Conservation (phyloP, 208 protist species). For the Acanthamoeba polyphaga region DNA sequence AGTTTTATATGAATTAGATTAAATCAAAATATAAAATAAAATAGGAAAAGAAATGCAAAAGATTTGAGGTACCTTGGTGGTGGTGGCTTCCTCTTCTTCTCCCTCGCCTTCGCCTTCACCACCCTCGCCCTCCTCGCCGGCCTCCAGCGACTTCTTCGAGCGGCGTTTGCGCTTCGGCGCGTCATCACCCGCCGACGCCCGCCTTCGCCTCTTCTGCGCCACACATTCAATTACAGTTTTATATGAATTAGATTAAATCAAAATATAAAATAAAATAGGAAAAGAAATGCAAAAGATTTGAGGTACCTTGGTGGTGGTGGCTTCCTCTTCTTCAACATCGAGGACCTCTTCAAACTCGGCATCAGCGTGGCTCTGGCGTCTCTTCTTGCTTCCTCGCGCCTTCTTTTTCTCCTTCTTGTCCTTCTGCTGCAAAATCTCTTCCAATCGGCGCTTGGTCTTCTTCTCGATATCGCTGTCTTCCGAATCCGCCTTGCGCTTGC, state of each 20-base stretch:
- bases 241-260: not conserved
- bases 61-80: not conserved
- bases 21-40: not conserved
- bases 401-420: slow-evolving; percentile 56
- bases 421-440: slow-evolving; percentile 69
- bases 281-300: not conserved
- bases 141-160: not conserved
- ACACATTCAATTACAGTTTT: not conserved
- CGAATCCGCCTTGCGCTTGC: not conserved
- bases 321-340: not conserved
- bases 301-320: not conserved
- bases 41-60: not conserved
- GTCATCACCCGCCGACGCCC: not conserved
- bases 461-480: slow-evolving; percentile 53
- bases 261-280: not conserved
- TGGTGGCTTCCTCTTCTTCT: not conserved
- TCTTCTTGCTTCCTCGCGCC: not conserved
- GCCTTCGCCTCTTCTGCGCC: not conserved
- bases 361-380: not conserved
- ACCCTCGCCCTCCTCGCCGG: slow-evolving; percentile 18
- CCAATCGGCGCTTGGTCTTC: slow-evolving; percentile 36
- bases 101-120: not conserved
- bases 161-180: slow-evolving; percentile 12
- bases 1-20: not conserved
- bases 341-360: not conserved